Evolutionary conservation across 352 stramenopile species (phyloP).

Genomic region (Globisporangium barbulae): DNA sequence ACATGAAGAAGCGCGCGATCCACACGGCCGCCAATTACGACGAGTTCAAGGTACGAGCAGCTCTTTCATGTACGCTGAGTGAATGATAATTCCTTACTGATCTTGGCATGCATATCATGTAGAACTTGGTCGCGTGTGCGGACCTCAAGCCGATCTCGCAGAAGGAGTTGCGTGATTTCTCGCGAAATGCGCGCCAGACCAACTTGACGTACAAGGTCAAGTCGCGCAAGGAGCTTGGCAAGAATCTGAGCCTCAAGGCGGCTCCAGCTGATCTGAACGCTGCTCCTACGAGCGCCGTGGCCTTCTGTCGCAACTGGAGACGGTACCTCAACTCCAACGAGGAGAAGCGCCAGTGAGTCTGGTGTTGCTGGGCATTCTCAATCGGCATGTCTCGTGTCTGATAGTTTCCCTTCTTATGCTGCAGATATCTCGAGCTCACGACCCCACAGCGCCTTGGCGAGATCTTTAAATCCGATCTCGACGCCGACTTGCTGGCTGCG

Average conservation of each 20-base stretch:
- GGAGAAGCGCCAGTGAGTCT: conserved; percentile 45
- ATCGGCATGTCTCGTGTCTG: neutral
- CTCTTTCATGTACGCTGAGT: neutral
- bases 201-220: conserved; percentile 69
- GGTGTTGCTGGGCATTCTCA: neutral
- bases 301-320: conserved; percentile 73
- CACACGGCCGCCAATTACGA: conserved; percentile 82
- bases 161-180: conserved; percentile 63
- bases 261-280: conserved; percentile 21
- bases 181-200: conserved; percentile 36
- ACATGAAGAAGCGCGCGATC: conserved; percentile 87
- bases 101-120: neutral
- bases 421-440: conserved; percentile 62
- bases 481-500: conserved; percentile 67
- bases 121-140: conserved; percentile 84
- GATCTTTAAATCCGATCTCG: conserved; percentile 69
- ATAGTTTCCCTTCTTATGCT: neutral
- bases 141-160: conserved; percentile 81
- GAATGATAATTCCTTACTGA: too few species aligned
- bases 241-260: conserved; percentile 24
- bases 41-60: conserved; percentile 67
- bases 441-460: conserved; percentile 35
- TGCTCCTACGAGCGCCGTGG: conserved; percentile 38
- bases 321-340: conserved; percentile 54
- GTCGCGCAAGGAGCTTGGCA: conserved; percentile 24